Evolutionary conservation across 768 basidiomycete genomes (phyloP), one percentile per base, ranked within the genome.

Genomic region (Termitomyces sp.): DNA sequence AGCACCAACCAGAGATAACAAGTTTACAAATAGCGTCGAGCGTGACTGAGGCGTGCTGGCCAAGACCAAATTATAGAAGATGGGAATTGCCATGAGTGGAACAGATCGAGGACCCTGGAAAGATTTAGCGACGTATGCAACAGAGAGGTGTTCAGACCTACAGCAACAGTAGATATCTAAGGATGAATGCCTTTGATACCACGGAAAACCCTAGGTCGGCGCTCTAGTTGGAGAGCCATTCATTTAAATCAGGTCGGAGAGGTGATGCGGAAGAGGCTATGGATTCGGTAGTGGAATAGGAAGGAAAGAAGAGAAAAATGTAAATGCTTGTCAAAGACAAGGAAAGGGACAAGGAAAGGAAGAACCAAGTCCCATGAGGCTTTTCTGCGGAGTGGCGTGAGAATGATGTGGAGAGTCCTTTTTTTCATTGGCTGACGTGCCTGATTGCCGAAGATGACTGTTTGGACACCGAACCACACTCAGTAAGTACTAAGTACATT

Each of bases 311-410:
- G 31, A 46, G 22, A 24, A 34, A 37, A 7, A 15, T 37, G 24
- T 24, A 20, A 18, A 60, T 36, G 33, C 47, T n/a, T 58, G 47
- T n/a, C 18, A 27, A 37, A 16, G 37, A 52, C 39, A 62, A 60
- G 55, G 54, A 31, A 34, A 47, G 54, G 42, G 31, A 52, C 33
- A 62, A 60, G 55, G 54, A 24, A 34, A 47, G 54, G 42, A 46
- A 34, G 34, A 15, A 6, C 16, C 37, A 34, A 50, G 37, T 12
- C 15, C 37, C 60, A 30, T 64, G 65, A 66, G 65, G 63, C 65
- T 61, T 65, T 65, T 65, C 46, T 60, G 62, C 65, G 55, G 42
- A 42, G 44, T 56, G 57, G 62, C 62, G 65, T 64, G 65, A 31
- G 63, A 63, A 53, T 51, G 16, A 42, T 46, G 3, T 11, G n/a